Base-by-base conservation (phyloP, 2,329 filamentous ascomycete genomes). In the Aureobasidium sp. region DNA sequence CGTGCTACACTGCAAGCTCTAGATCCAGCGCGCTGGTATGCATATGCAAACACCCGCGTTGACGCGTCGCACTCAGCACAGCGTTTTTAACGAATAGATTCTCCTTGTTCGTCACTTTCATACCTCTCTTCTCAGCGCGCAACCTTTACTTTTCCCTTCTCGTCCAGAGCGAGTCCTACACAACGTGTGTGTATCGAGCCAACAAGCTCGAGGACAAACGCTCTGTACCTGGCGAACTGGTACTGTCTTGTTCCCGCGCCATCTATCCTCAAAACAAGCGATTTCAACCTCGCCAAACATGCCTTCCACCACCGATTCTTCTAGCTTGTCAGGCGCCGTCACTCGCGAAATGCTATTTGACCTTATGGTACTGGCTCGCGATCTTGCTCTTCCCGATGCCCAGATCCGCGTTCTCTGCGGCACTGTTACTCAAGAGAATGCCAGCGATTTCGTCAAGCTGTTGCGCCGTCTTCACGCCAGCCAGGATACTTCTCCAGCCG, bases 311-410 rank as follows among this genome's bases (percentile, higher is more conserved):
- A 23, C 29, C 27, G 20, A 45, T 4, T 4, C 38, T 43, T 15
- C 16, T 45, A 25, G 7, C 10, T 5, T 20, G 29, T 7, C 20
- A 11, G 42, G 29, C 3, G 7, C n/a, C 13, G 27, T 47, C 13
- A 48, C 42, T 11, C 56, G 42, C 13, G 43, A 38, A 29, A 47
- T n/a, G n/a, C 27, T 60, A 15, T 43, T 63, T 15, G 9, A 45
- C 1, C 48, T 63, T 20, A 63, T 63, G 47, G 11, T 20, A 45
- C 40, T 63, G 10, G 38, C 60, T 11, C 60, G 47, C 47, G 60
- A 63, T 23, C 31, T 20, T 1, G 27, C 33, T 7, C 43, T 63
- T 36, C 27, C 48, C 1, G 38, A 63, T 50, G 38, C 33, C 10
- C 47, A 63, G 27, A 63, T 63, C 4, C 48, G 48, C 5, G 18